Base-by-base conservation (phyloP, 1,284 basidiomycete species). In the Puccinia horiana region DNA sequence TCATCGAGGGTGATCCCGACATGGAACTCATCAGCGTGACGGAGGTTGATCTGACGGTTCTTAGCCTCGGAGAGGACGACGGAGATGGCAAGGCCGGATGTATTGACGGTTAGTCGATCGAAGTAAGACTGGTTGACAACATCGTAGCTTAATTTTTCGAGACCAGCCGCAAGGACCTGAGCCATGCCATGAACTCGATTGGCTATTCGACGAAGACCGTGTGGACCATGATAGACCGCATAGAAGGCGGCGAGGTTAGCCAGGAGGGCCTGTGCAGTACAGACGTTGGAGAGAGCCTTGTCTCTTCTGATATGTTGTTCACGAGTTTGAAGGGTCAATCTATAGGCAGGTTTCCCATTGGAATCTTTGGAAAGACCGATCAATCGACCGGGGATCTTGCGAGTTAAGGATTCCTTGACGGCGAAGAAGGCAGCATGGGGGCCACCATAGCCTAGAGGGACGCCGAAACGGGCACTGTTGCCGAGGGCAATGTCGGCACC, bases 171-270 rank as follows among this genome's bases (percentile, higher is more conserved):
- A 84, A 98, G 91, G 81, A 95, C 89, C 82, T 92, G 91, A 0
- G 96, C 93, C 85, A 95, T 91, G n/a, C 91, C 90, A 87, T 98
- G 95, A 32, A 97, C 93, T 88, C 94, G 95, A 86, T 91, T 90
- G 44, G 95, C 96, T 84, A 98, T 98, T 78, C 91, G 91, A 84
- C 90, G 89, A 42, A 99, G 90, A 81, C 96, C 96, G 63, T 90
- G 90, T 0, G 97, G 94, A 29, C 96, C 96, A 86, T 99, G 97
- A 88, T 97, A 98, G 67, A 99, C 92, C 9, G 96, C 94, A 86
- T 96, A 97, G 95, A 97, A 96, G 58, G 95, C 94, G 20, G 95
- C 93, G 92, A 96, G 96, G 88, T 98, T 98, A 73, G 95, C 95
- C 49, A 98, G 92, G 26, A 98, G 90, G 0, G 94, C 95, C 88